Evolutionary conservation across 192 early-diverging fungal species (phyloP).

Genomic region (Lobulomyces angularis): DNA sequence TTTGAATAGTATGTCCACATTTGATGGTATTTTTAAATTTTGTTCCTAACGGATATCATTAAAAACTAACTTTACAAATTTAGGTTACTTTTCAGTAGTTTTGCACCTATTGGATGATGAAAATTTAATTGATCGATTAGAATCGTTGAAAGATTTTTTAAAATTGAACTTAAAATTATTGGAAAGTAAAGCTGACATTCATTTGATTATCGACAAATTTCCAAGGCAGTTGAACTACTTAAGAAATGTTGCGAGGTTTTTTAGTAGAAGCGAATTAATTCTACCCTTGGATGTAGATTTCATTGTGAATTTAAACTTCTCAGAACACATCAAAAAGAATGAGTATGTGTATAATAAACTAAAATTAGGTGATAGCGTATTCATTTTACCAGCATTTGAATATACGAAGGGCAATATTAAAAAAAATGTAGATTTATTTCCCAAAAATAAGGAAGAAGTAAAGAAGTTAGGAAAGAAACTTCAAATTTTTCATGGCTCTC

Average conservation of each 20-base stretch:
- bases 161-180: constrained; percentile 35
- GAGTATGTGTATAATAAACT: constrained; percentile 25
- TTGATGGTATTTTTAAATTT: constrained; percentile 23
- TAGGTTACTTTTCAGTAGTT: constrained; percentile 30
- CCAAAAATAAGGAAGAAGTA: constrained; percentile 26
- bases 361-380: constrained; percentile 27
- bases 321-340: constrained; percentile 17
- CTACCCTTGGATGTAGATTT: constrained; percentile 54
- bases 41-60: constrained; percentile 1
- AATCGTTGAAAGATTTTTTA: constrained; percentile 33
- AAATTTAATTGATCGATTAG: constrained; percentile 25
- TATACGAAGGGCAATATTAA: constrained; percentile 38
- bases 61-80: background rate
- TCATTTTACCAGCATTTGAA: constrained; percentile 49
- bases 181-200: constrained; percentile 37
- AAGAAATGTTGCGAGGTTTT: constrained; percentile 50
- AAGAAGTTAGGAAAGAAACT: constrained; percentile 28
- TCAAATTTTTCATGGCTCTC: constrained; percentile 42
- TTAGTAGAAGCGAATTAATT: constrained; percentile 43
- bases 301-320: constrained; percentile 41
- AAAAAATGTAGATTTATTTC: constrained; percentile 35
- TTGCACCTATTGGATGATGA: constrained; percentile 46
- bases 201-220: constrained; percentile 45
- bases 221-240: constrained; percentile 55
- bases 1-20: constrained; percentile 31